A percentile compares a stretch with the other conserved stretches of the same genome.
phyloP scores from a whole-genome alignment of 176 grass and related monocot genomes.

The Triticum dicoccoides region DNA sequence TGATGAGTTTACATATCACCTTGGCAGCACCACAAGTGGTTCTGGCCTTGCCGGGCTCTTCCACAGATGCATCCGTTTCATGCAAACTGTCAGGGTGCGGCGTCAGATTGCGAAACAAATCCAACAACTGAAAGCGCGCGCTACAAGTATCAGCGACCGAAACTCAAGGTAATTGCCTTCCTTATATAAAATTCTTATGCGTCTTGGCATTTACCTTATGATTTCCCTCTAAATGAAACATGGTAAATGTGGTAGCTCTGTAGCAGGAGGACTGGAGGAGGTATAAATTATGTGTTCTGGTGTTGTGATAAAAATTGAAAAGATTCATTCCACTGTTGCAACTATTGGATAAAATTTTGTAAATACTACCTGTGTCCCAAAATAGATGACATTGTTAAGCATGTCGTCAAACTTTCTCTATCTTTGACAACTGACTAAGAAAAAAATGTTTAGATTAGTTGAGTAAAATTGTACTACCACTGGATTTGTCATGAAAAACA shows the following conservation, averaged over 20 bases:
- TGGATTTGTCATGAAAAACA: background rate
- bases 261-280: background rate
- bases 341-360: background rate
- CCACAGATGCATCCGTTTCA: background rate
- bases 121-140: slow-evolving; percentile 11
- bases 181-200: background rate
- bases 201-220: background rate
- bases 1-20: slow-evolving; percentile 23
- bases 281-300: background rate
- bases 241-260: background rate
- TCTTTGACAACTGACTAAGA: background rate
- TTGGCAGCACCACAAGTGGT: background rate
- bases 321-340: background rate
- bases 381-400: background rate
- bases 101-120: slow-evolving; percentile 32
- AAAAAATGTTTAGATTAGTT: background rate
- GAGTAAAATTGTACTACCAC: background rate
- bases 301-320: background rate
- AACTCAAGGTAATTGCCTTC: slow-evolving; percentile 26
- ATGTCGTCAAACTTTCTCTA: background rate
- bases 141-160: slow-evolving; percentile 18
- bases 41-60: background rate
- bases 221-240: background rate
- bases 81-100: background rate
- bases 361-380: background rate